Conservation (phyloP, 139 green algal genomes). For the Haematococcus lacustris region DNA sequence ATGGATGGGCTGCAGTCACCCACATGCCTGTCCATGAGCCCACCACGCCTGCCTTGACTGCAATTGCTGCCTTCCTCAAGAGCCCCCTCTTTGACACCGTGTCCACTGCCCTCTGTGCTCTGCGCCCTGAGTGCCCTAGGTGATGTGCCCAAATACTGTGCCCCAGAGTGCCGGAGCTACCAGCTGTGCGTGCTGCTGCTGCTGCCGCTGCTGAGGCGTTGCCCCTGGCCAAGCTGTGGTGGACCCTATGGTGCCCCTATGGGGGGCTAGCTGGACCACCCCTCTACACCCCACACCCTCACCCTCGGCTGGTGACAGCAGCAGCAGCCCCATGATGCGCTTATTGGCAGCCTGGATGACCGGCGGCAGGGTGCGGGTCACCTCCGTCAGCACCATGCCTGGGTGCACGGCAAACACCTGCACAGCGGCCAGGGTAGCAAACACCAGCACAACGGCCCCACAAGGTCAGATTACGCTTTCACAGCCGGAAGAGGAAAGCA, state of each 20-base stretch:
- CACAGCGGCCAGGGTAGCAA: neutral
- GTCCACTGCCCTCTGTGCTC: neutral
- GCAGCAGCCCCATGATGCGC: slow-evolving; percentile 47
- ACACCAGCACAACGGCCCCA: neutral
- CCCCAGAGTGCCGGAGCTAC: neutral
- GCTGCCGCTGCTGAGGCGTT: neutral
- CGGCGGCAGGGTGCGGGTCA: slow-evolving; percentile 61
- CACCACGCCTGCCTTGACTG: no score
- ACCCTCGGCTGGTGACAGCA: slow-evolving; percentile 68
- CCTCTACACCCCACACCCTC: neutral
- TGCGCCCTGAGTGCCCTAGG: neutral
- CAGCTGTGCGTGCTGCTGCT: neutral
- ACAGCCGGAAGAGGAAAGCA: no score
- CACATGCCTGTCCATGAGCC: no score
- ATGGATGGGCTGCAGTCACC: no score
- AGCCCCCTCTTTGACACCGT: no score
- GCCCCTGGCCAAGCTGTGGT: neutral
- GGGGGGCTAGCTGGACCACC: neutral
- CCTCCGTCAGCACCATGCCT: slow-evolving; percentile 71
- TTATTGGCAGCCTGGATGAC: slow-evolving; percentile 49
- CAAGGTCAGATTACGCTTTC: neutral
- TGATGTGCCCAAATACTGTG: neutral
- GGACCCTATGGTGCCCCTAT: neutral
- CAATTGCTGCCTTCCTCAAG: no score
- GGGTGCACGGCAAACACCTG: slow-evolving; percentile 61